Evolutionary conservation across 805 yeast species (phyloP).

Genomic region (Metschnikowia baotianmanensis): DNA sequence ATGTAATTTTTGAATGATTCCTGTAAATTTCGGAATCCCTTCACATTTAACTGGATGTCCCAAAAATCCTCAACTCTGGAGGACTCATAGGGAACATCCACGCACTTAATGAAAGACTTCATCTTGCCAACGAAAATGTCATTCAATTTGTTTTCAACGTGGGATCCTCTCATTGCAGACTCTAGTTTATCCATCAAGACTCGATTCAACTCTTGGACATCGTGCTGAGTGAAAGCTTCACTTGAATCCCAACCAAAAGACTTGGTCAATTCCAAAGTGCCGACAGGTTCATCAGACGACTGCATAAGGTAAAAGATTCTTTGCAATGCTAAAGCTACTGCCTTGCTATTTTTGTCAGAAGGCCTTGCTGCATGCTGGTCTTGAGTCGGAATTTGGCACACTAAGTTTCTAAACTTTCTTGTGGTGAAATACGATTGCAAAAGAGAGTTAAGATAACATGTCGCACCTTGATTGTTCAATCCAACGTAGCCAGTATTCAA

Average conservation of each 20-base stretch:
- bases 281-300: conserved; percentile 71
- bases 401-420: conserved; percentile 74
- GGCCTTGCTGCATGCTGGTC: conserved; percentile 32
- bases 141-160: conserved; percentile 54
- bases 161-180: conserved; percentile 84
- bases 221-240: conserved; percentile 97
- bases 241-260: conserved; percentile 97
- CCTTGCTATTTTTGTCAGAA: conserved; percentile 27
- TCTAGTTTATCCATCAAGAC: conserved; percentile 94
- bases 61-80: conserved; percentile 92
- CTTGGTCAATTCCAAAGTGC: conserved; percentile 80
- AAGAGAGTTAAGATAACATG: conserved; percentile 92
- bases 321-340: conserved; percentile 81
- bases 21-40: conserved; percentile 66
- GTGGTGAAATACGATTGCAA: conserved; percentile 90
- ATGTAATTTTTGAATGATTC: conserved; percentile 84
- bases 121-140: conserved; percentile 93
- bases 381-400: conserved; percentile 83
- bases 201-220: conserved; percentile 94
- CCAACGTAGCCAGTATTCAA: conserved; percentile 89
- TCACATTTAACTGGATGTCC: conserved; percentile 96
- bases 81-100: conserved; percentile 90
- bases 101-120: conserved; percentile 92
- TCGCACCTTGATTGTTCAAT: conserved; percentile 94
- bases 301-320: conserved; percentile 79